Percentiles rank a stretch among this genome's conserved stretches.
Conservation (phyloP, 345 rosid species). For the Viola odorata region DNA sequence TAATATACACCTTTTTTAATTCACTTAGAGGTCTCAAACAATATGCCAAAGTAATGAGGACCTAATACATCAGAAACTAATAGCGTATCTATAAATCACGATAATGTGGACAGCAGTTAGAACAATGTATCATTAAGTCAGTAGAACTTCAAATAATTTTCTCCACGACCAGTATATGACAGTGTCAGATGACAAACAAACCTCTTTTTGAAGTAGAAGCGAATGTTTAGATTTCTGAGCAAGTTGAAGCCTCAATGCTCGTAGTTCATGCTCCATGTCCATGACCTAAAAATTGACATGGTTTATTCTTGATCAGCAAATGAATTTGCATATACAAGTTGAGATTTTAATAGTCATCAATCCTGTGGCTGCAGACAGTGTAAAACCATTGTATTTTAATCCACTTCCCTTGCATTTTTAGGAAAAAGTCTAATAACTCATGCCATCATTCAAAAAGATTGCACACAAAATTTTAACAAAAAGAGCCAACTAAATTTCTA, state of each 20-base stretch:
- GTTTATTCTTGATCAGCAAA: conserved; percentile 6
- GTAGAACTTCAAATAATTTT: too few relatives aligned
- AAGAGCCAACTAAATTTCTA: neutral
- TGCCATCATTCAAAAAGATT: neutral
- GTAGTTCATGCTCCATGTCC: conserved; percentile 93
- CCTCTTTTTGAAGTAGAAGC: conserved; percentile 72
- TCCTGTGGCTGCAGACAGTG: neutral
- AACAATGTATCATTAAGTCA: too few relatives aligned
- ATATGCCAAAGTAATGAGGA: neutral
- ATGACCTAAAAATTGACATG: conserved; percentile 48
- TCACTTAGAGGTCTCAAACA: neutral
- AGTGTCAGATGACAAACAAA: conserved; percentile 10
- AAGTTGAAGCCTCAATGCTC: conserved; percentile 73
- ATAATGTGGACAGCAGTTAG: too few relatives aligned
- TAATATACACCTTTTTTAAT: neutral
- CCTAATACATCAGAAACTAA: neutral
- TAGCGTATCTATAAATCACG: neutral
- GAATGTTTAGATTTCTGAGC: conserved; percentile 71
- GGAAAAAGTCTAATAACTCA: neutral
- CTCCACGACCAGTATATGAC: neutral
- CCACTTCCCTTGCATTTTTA: neutral
- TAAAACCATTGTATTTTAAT: neutral
- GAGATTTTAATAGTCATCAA: neutral
- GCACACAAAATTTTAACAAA: neutral
- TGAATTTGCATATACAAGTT: neutral